These are phyloP conservation scores for Eimeria falciformis DNA, from an alignment of 169 alveolate genomes.

Conservation along the genomic window DNA sequence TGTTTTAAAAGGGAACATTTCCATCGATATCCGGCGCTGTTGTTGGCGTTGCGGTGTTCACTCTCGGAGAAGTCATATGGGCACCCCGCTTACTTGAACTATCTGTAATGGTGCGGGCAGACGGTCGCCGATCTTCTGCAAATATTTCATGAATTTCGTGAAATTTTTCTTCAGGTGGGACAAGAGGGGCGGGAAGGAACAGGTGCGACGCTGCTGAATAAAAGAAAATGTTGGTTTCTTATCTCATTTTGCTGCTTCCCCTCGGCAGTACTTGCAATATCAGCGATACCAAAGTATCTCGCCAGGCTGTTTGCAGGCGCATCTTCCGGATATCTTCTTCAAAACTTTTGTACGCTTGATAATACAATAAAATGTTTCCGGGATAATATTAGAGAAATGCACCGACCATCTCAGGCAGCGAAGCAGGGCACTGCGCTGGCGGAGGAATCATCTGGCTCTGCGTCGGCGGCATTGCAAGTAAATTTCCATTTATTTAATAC, in stretches of 20 bases:
- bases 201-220: background rate
- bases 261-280: constrained; percentile 41
- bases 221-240: background rate
- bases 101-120: constrained; percentile 48
- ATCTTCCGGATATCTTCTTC: constrained; percentile 68
- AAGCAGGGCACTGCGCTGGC: constrained; percentile 36
- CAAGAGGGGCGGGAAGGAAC: constrained; percentile 70
- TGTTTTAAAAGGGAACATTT: constrained; percentile 14
- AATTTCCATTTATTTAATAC: background rate
- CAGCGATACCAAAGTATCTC: constrained; percentile 56
- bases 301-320: constrained; percentile 72
- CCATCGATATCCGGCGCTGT: constrained; percentile 66
- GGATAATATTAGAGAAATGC: too few species aligned
- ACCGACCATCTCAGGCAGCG: constrained; percentile 41
- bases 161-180: constrained; percentile 19
- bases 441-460: constrained; percentile 57
- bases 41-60: constrained; percentile 27
- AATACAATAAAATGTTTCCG: too few species aligned
- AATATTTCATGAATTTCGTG: too few species aligned
- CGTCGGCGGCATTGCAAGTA: constrained; percentile 36
- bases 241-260: background rate
- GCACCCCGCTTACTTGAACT: constrained; percentile 74
- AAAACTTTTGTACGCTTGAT: constrained; percentile 28
- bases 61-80: constrained; percentile 77
- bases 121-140: too few species aligned